Evolutionary conservation across 1,139 yeast species (phyloP).

Genomic region (Zygosaccharomyces sapae): DNA sequence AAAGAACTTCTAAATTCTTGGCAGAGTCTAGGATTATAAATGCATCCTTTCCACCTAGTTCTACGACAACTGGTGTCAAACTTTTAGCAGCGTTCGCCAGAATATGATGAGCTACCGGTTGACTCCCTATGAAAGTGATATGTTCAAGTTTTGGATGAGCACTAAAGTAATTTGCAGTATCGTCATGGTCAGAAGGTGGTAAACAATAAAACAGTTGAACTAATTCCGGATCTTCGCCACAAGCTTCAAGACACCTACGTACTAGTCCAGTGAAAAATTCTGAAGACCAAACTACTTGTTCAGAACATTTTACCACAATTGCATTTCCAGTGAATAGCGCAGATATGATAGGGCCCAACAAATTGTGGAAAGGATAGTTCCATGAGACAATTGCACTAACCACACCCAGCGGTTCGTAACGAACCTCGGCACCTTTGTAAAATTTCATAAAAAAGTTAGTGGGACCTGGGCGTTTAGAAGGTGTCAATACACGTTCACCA

Average conservation of each 20-base stretch:
- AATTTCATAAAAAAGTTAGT: conserved; percentile 69
- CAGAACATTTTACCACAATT: conserved; percentile 87
- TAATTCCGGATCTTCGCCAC: conserved; percentile 72
- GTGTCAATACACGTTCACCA: conserved; percentile 67
- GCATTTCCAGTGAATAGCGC: conserved; percentile 88
- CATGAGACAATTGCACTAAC: conserved; percentile 90
- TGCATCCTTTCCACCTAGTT: conserved; percentile 94
- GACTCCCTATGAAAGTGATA: conserved; percentile 92
- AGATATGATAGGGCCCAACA: conserved; percentile 88
- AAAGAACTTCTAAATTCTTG: conserved; percentile 51
- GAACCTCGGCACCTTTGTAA: conserved; percentile 83
- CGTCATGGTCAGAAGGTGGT: conserved; percentile 64
- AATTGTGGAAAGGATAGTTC: conserved; percentile 94
- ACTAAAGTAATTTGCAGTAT: conserved; percentile 73
- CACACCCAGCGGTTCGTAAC: conserved; percentile 88
- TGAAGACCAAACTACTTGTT: conserved; percentile 93
- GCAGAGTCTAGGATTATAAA: conserved; percentile 77
- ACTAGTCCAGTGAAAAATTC: conserved; percentile 69
- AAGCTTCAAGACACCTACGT: conserved; percentile 62
- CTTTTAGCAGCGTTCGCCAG: conserved; percentile 75
- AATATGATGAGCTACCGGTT: conserved; percentile 87
- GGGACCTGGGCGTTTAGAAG: conserved; percentile 83
- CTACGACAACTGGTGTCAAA: conserved; percentile 89
- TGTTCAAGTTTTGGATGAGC: conserved; percentile 79
- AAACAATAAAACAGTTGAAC: conserved; percentile 68